Conservation (phyloP, 805 yeast genomes). For the Torulaspora indica region DNA sequence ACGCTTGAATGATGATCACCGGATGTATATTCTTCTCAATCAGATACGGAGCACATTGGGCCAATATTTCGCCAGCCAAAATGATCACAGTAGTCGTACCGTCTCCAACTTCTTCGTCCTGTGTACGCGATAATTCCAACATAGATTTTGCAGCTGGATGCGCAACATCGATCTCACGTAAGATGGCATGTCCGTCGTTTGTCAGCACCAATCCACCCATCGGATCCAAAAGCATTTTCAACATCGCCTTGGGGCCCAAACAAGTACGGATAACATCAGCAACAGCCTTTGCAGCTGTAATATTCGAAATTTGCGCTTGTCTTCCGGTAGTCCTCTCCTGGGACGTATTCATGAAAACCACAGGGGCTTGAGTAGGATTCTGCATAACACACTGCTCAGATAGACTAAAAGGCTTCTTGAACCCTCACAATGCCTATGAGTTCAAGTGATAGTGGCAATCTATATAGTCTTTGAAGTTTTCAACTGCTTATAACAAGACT, state of each 20-base stretch:
- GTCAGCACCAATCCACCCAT: conserved; percentile 91
- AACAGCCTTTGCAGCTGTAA: conserved; percentile 99
- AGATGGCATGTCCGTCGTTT: conserved; percentile 97
- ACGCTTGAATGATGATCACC: conserved; percentile 89
- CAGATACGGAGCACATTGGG: conserved; percentile 86
- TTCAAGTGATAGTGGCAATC: conserved; percentile 4
- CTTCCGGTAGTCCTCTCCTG: conserved; percentile 95
- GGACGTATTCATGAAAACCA: conserved; percentile 77
- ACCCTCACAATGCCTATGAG: neutral
- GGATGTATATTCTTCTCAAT: conserved; percentile 95
- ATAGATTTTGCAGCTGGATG: conserved; percentile 99
- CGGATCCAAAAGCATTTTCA: conserved; percentile 95
- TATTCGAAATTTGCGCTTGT: conserved; percentile 93
- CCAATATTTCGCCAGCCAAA: conserved; percentile 92
- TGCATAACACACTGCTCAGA: conserved; percentile 9
- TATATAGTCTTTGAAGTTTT: neutral
- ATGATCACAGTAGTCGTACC: conserved; percentile 98
- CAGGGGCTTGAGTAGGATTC: conserved; percentile 70
- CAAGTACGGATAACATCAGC: conserved; percentile 97
- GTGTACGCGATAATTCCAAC: conserved; percentile 95
- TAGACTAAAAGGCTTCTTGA: neutral
- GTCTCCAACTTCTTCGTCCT: conserved; percentile 98
- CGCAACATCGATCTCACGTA: conserved; percentile 93
- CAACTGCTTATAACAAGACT: neutral
- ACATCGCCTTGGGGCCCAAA: conserved; percentile 98